phyloP scores from a whole-genome alignment of 257 asterid genomes.

The Solanum clarkiae region DNA sequence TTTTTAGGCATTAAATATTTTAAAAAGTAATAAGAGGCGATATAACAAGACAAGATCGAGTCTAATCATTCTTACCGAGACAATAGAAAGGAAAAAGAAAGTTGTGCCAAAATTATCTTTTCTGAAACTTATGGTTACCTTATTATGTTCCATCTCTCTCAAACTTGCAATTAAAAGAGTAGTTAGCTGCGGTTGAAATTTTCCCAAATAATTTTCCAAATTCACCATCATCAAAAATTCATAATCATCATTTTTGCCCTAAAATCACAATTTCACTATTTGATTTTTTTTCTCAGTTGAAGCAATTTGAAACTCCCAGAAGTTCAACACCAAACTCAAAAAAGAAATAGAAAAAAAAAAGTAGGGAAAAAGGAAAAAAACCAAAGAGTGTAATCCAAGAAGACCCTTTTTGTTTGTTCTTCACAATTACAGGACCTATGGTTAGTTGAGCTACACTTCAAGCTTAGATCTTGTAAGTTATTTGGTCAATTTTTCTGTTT shows the following conservation, averaged over 20 bases:
- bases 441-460: neutral
- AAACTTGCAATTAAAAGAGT: neutral
- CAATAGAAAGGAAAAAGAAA: neutral
- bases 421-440: neutral
- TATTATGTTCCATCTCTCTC: neutral
- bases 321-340: neutral
- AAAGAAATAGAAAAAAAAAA: neutral
- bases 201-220: neutral
- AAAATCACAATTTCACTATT: neutral
- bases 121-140: neutral
- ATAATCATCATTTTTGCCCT: neutral
- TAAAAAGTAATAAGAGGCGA: neutral
- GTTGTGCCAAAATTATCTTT: neutral
- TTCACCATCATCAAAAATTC: neutral
- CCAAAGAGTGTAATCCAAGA: neutral
- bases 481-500: neutral
- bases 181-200: neutral
- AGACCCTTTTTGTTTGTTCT: neutral
- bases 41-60: neutral
- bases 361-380: neutral
- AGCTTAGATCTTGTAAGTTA: neutral
- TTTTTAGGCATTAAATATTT: too few species aligned
- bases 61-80: neutral
- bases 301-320: neutral
- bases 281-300: neutral